phyloP scores from a whole-genome alignment of 768 basidiomycete genomes.

The Boletus reticulatus region DNA sequence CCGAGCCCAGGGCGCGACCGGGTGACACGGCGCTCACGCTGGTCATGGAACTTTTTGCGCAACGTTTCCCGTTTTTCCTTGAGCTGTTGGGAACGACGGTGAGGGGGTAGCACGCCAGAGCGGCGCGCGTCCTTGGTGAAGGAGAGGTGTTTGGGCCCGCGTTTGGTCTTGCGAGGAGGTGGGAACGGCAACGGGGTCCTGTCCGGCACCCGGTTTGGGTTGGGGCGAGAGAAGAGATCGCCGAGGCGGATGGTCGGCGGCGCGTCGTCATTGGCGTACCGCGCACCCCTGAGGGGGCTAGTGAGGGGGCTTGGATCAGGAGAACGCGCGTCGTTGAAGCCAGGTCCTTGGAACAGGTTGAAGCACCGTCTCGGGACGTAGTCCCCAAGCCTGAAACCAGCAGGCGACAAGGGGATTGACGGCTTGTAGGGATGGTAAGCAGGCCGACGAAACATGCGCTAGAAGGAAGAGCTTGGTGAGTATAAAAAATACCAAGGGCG shows the following conservation, averaged over 20 bases:
- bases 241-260: conserved; percentile 8
- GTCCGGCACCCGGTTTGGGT: neutral
- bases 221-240: neutral
- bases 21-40: conserved; percentile 1
- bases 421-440: conserved; percentile 15
- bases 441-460: conserved; percentile 20
- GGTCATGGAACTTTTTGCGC: neutral
- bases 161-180: conserved; percentile 8
- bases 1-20: conserved; percentile 1
- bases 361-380: conserved; percentile 19
- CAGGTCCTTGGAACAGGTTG: conserved; percentile 13
- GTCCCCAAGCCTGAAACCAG: conserved; percentile 27
- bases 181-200: neutral
- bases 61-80: conserved; percentile 9
- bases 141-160: conserved; percentile 19
- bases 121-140: neutral
- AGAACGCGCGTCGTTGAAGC: conserved; percentile 9
- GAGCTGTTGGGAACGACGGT: neutral
- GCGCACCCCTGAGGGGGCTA: conserved; percentile 10
- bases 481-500: neutral
- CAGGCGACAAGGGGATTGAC: conserved; percentile 16
- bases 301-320: conserved; percentile 16
- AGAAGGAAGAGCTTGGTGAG: neutral
- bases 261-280: conserved; percentile 2
- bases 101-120: neutral